A percentile compares a stretch with the other conserved stretches of the same genome.
These are phyloP conservation scores for Trichoderma reesei DNA, from an alignment of 495 filamentous ascomycete species.

Conservation along the genomic window DNA sequence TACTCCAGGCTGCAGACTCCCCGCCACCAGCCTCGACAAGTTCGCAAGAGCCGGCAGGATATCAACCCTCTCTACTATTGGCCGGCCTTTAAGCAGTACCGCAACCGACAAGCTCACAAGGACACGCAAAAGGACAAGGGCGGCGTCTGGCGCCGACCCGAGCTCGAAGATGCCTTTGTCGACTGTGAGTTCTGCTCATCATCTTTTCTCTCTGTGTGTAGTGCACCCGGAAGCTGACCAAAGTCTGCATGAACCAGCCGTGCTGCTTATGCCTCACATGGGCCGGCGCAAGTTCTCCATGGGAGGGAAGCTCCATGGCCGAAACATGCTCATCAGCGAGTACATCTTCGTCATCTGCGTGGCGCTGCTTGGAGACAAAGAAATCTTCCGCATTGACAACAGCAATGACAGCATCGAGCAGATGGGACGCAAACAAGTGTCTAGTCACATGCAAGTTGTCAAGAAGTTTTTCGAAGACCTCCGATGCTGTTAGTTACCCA, in stretches of 20 bases:
- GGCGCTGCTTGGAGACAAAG: constrained; percentile 7
- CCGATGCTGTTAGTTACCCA: constrained; percentile 20
- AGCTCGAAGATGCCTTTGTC: constrained; percentile 79
- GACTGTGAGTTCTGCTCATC: constrained; percentile 54
- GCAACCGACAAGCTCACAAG: constrained; percentile 54
- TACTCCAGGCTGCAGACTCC: constrained; percentile 4
- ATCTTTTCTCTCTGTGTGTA: too few relatives aligned
- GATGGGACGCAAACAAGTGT: constrained; percentile 78
- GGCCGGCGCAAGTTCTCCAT: constrained; percentile 68
- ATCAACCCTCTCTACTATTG: constrained; percentile 44
- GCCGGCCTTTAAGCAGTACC: constrained; percentile 55
- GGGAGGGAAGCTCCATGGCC: constrained; percentile 63
- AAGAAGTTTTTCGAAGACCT: constrained; percentile 57
- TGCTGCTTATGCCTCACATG: constrained; percentile 72
- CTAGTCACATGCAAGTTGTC: constrained; percentile 94
- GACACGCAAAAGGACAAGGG: constrained; percentile 13
- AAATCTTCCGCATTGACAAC: constrained; percentile 37
- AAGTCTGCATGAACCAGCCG: constrained; percentile 40
- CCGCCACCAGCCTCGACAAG: neutral
- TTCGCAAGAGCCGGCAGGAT: constrained; percentile 8
- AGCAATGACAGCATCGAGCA: constrained; percentile 34
- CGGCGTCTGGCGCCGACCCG: constrained; percentile 8
- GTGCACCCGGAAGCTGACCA: constrained; percentile 7
- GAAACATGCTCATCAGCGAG: constrained; percentile 85
- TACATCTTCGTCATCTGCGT: constrained; percentile 47